These are phyloP conservation scores for Geotrichum cucujoidarum DNA, from an alignment of 1,139 yeast species.

Conservation along the genomic window DNA sequence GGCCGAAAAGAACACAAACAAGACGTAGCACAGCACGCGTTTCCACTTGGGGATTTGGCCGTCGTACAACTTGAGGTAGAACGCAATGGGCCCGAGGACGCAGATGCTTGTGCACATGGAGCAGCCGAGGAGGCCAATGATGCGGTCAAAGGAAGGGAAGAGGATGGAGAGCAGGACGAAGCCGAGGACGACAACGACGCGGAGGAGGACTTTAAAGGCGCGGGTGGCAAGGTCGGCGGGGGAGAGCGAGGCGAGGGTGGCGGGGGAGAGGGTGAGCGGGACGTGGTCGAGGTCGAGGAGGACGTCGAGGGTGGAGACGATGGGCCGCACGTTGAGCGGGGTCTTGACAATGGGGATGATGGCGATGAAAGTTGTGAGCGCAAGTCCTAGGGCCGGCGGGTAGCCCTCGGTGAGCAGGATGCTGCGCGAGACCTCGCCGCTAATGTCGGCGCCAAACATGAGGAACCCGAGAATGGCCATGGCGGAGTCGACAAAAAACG, in stretches of 20 bases:
- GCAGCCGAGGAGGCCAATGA: slow-evolving; percentile 79
- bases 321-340: slow-evolving; percentile 83
- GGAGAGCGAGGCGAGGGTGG: neutral
- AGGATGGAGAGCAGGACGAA: slow-evolving; percentile 52
- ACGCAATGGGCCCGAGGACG: slow-evolving; percentile 66
- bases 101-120: slow-evolving; percentile 79
- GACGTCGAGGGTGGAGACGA: slow-evolving; percentile 62
- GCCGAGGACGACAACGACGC: slow-evolving; percentile 40
- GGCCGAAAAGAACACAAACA: slow-evolving; percentile 38
- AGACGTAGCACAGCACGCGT: slow-evolving; percentile 40
- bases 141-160: slow-evolving; percentile 73
- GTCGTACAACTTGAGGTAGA: slow-evolving; percentile 57
- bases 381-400: slow-evolving; percentile 58
- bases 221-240: slow-evolving; percentile 9
- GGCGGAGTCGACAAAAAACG: slow-evolving; percentile 63
- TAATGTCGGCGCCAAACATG: slow-evolving; percentile 74
- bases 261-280: slow-evolving; percentile 20
- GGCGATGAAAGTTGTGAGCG: slow-evolving; percentile 69
- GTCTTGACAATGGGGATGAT: slow-evolving; percentile 82
- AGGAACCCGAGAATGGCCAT: slow-evolving; percentile 79
- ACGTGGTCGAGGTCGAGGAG: slow-evolving; percentile 38
- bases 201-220: slow-evolving; percentile 27
- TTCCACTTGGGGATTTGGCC: slow-evolving; percentile 44
- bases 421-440: slow-evolving; percentile 80
- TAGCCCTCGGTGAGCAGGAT: slow-evolving; percentile 63